Evolutionary conservation across 345 rosid species (phyloP).

Genomic region (Lepidium didymum): DNA sequence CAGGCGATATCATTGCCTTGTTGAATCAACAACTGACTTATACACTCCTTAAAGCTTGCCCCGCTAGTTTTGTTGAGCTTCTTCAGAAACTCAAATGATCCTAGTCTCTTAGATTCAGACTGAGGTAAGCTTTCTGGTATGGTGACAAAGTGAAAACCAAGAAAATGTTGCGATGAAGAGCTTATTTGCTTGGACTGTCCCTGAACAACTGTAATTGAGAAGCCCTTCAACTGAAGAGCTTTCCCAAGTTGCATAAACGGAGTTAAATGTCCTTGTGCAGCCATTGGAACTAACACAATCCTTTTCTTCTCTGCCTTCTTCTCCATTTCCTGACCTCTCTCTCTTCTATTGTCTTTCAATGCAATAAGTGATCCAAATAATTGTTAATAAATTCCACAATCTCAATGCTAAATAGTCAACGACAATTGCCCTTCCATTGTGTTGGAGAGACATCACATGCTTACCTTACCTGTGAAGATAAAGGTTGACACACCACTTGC

Average conservation of each 20-base stretch:
- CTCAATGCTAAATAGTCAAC: not conserved
- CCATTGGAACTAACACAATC: not conserved
- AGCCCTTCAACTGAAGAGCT: constrained; percentile 44
- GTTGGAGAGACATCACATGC: not conserved
- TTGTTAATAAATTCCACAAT: constrained; percentile 27
- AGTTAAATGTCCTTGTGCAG: constrained; percentile 35
- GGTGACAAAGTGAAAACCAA: constrained; percentile 33
- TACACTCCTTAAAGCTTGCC: constrained; percentile 21
- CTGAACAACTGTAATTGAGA: constrained; percentile 45
- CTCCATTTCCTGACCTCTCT: not conserved
- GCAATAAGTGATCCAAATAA: not conserved
- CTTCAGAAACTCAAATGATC: not conserved
- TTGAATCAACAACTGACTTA: constrained; percentile 4
- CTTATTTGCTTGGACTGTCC: constrained; percentile 21
- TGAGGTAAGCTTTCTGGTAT: constrained; percentile 29
- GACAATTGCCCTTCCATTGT: too few relatives aligned
- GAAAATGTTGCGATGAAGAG: not conserved
- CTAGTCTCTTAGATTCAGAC: not conserved
- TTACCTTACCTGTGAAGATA: not conserved
- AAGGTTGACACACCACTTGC: not conserved
- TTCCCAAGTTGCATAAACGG: constrained; percentile 55
- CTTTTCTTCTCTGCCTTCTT: not conserved
- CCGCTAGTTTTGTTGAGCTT: constrained; percentile 32
- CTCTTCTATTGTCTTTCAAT: not conserved
- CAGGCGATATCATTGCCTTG: constrained; percentile 12